Base-by-base conservation (phyloP, 1,284 basidiomycete genomes). In the Apiotrichum laibachii region DNA sequence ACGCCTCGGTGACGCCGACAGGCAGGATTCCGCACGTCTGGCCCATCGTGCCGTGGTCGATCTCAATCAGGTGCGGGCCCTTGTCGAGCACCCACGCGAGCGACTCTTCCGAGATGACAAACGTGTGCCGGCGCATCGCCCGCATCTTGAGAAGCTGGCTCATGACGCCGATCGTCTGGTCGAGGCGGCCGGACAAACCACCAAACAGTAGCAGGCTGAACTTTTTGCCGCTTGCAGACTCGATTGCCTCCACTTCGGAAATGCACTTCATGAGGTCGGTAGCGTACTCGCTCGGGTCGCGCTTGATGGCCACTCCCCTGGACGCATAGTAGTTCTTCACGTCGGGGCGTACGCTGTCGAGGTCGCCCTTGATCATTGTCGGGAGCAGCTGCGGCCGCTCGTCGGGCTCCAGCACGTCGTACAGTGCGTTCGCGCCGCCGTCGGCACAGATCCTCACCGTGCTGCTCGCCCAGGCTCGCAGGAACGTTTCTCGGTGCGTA, bases 181-280 rank as follows among this genome's bases (percentile, higher is more conserved):
- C 96, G 5, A 99, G 81, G 15, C 95, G 85, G 0, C 95, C 96
- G 1, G 88, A 84, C 2, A 99, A 81, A 0, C 95, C 95, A 6
- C 95, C 94, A 2, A 94, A 84, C 50, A 99, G 80, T 51, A 98
- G 79, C 15, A 93, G 81, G 35, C 86, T 84, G 65, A 86, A 85
- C 81, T 85, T 26, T 37, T 56, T 64, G 44, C 62, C 58, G 21
- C 68, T 67, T 65, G 86, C 84, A 56, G 80, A 74, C 64, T 85
- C 85, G 54, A 83, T 60, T 26, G 69, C 65, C 21, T 81, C 80
- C 1, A 98, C 73, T 15, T 86, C 82, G 12, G 73, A 66, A 2
- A 98, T 80, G 69, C 91, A 94, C 79, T 99, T 99, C 85, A 92
- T 92, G 53, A 99, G 83, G 74, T 99, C 96, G 0, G 96, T 99